phyloP scores from a whole-genome alignment of 441 rosid species.

The Raphanus hybrid region DNA sequence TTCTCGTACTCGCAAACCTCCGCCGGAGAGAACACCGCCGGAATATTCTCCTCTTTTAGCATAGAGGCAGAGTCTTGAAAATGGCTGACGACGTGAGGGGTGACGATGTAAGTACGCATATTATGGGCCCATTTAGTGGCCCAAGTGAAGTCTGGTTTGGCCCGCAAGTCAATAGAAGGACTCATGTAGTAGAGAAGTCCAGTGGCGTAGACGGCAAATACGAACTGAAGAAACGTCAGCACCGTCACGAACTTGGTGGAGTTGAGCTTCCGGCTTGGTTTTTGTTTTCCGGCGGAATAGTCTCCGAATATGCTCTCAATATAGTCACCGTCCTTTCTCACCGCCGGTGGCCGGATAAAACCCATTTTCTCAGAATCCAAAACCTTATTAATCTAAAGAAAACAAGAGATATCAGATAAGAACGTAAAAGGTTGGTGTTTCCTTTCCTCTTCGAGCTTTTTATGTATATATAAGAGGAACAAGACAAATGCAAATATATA shows the following conservation, averaged over 20 bases:
- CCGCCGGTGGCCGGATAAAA: constrained; percentile 53
- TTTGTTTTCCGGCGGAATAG: constrained; percentile 53
- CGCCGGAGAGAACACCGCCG: constrained; percentile 46
- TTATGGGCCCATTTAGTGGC: constrained; percentile 78
- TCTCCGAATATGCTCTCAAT: constrained; percentile 77
- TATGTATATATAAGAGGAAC: constrained; percentile 42
- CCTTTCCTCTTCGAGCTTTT: constrained; percentile 39
- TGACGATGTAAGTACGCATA: constrained; percentile 74
- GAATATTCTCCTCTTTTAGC: constrained; percentile 19
- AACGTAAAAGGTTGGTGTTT: constrained; percentile 26
- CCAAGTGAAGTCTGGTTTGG: constrained; percentile 90
- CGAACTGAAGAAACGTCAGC: constrained; percentile 81
- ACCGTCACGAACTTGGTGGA: constrained; percentile 70
- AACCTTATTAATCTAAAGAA: constrained; percentile 24
- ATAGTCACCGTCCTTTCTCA: constrained; percentile 74
- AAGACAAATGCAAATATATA: constrained; percentile 13
- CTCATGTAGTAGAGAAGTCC: constrained; percentile 89
- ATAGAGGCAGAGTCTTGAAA: constrained; percentile 65
- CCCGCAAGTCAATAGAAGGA: constrained; percentile 73
- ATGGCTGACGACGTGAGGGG: constrained; percentile 66
- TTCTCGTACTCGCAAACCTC: constrained; percentile 85
- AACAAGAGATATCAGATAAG: background rate
- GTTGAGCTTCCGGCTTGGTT: constrained; percentile 47
- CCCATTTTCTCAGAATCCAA: constrained; percentile 57
- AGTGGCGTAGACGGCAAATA: constrained; percentile 90